Evolutionary conservation across 306 rosid species (phyloP).

Genomic region (Inga oerstediana): DNA sequence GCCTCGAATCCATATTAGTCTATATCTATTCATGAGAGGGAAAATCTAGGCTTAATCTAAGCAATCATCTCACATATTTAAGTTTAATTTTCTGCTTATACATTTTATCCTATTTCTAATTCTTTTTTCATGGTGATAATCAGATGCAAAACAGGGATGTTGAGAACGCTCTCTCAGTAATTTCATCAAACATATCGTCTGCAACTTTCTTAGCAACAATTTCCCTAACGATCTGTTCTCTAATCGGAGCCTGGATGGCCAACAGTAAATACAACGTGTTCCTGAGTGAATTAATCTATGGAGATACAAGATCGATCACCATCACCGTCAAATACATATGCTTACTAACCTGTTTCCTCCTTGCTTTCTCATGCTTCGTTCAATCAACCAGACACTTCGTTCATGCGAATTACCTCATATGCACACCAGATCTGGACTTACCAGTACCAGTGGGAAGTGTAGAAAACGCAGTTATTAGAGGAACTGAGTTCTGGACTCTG

Average conservation of each 20-base stretch:
- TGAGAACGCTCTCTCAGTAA: neutral
- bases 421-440: slow-evolving; percentile 47
- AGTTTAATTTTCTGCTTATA: neutral
- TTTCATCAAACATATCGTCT: slow-evolving; percentile 62
- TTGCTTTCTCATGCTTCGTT: slow-evolving; percentile 70
- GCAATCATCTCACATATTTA: neutral
- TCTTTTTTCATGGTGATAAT: neutral
- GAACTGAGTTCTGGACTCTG: slow-evolving; percentile 74
- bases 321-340: slow-evolving; percentile 63
- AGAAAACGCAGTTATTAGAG: slow-evolving; percentile 56
- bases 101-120: neutral
- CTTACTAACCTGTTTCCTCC: slow-evolving; percentile 63
- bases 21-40: no score
- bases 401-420: slow-evolving; percentile 70
- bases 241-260: slow-evolving; percentile 76
- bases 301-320: slow-evolving; percentile 53
- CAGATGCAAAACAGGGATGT: slow-evolving; percentile 55
- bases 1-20: no score
- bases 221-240: slow-evolving; percentile 66
- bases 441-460: slow-evolving; percentile 50
- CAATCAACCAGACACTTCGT: slow-evolving; percentile 76
- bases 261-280: slow-evolving; percentile 40
- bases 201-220: slow-evolving; percentile 60
- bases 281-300: slow-evolving; percentile 54
- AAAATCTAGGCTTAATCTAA: neutral